phyloP scores from a whole-genome alignment of 2,329 filamentous ascomycete genomes.

The Monosporascus sp. region DNA sequence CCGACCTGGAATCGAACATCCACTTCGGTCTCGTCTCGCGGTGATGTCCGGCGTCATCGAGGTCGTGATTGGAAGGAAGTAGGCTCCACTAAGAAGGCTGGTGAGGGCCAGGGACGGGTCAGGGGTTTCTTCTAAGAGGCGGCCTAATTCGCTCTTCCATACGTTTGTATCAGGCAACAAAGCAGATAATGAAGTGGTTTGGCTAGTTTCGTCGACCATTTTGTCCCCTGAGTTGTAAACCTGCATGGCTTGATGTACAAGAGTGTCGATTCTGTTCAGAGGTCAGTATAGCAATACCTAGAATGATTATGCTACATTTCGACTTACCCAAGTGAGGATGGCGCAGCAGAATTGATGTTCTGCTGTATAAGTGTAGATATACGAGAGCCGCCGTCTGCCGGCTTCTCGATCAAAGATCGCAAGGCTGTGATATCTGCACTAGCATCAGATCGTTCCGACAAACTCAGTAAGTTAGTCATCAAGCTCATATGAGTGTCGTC shows the following conservation, averaged over 20 bases:
- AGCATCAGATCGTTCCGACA: conserved; percentile 45
- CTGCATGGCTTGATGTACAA: conserved; percentile 43
- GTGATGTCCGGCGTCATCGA: conserved; percentile 12
- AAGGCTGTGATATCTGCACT: conserved; percentile 35
- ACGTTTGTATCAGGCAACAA: conserved; percentile 58
- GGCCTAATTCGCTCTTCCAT: conserved; percentile 61
- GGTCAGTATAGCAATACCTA: conserved; percentile 11
- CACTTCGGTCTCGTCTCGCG: conserved; percentile 56
- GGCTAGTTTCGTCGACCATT: conserved; percentile 27
- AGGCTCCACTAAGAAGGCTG: conserved; percentile 64
- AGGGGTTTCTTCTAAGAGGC: conserved; percentile 47
- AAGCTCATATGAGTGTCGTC: conserved; percentile 43
- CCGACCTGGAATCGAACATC: conserved; percentile 67
- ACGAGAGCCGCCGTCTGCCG: conserved; percentile 36
- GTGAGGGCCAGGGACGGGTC: conserved; percentile 67
- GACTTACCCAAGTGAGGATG: conserved; percentile 47
- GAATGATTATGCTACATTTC: background rate
- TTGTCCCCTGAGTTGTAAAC: conserved; percentile 31
- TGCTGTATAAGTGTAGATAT: conserved; percentile 48
- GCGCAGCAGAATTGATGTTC: conserved; percentile 45
- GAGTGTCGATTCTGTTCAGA: conserved; percentile 41
- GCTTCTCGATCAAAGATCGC: conserved; percentile 40
- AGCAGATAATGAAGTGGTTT: conserved; percentile 4
- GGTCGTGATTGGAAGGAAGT: conserved; percentile 51
- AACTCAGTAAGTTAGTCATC: conserved; percentile 46